Percentiles rank a stretch among this genome's conserved stretches.
Conservation (phyloP, 371 early-diverging fungal genomes). For the Mortierella sp. region DNA sequence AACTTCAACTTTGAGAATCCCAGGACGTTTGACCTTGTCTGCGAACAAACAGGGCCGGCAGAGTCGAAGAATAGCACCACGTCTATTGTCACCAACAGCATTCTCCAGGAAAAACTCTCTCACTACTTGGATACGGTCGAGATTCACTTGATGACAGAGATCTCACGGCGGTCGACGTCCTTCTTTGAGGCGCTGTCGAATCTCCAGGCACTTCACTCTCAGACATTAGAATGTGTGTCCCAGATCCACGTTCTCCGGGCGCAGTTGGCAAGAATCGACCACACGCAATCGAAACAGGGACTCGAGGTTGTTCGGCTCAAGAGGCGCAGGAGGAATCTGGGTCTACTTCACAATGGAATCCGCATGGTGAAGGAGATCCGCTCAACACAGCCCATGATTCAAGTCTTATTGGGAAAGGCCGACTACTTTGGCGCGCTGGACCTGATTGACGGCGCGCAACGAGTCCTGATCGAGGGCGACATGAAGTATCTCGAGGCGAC, state of each 20-base stretch:
- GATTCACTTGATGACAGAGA: slow-evolving; percentile 90
- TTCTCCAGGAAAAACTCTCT: slow-evolving; percentile 90
- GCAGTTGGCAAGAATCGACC: slow-evolving; percentile 76
- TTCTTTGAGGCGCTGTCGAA: slow-evolving; percentile 95
- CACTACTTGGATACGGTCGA: slow-evolving; percentile 94
- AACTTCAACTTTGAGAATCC: slow-evolving; percentile 91
- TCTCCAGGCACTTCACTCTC: slow-evolving; percentile 89
- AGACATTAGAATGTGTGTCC: slow-evolving; percentile 87
- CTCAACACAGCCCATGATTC: slow-evolving; percentile 85
- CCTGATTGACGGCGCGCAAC: slow-evolving; percentile 83
- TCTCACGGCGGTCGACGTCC: slow-evolving; percentile 88
- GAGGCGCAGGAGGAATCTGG: slow-evolving; percentile 80
- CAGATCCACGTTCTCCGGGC: slow-evolving; percentile 85
- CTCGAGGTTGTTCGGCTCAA: slow-evolving; percentile 85
- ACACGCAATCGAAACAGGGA: slow-evolving; percentile 79
- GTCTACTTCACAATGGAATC: slow-evolving; percentile 73
- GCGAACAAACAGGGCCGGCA: slow-evolving; percentile 61
- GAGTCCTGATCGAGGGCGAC: slow-evolving; percentile 63
- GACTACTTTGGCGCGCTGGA: slow-evolving; percentile 91
- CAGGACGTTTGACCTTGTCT: slow-evolving; percentile 87
- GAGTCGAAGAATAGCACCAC: slow-evolving; percentile 59
- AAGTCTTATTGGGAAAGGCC: slow-evolving; percentile 79
- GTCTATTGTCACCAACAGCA: slow-evolving; percentile 72
- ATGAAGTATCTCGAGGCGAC: slow-evolving; percentile 35
- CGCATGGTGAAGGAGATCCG: slow-evolving; percentile 78